A percentile compares a stretch with the other conserved stretches of the same genome.
Conservation (phyloP, 768 basidiomycete species). For the Pulveroboletus sp. region DNA sequence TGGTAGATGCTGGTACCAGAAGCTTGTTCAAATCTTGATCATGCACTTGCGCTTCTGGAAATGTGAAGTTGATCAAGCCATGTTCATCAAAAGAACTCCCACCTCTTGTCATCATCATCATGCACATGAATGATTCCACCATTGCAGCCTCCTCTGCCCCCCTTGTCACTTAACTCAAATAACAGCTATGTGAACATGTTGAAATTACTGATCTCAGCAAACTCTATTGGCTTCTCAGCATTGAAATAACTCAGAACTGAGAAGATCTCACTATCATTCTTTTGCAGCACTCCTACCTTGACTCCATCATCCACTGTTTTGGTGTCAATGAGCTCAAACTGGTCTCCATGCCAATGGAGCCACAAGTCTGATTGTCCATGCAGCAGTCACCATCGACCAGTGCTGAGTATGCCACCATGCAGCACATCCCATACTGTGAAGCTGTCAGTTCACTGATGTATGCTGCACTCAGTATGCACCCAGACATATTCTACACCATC, state of each 20-base stretch:
- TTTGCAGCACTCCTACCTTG: constrained; percentile 25
- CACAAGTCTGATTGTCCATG: constrained; percentile 18
- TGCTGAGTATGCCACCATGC: constrained; percentile 21
- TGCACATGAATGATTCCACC: constrained; percentile 18
- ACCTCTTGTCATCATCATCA: neutral
- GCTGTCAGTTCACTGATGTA: neutral
- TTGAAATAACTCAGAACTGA: neutral
- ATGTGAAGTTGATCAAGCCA: too few relatives aligned
- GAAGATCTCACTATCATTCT: neutral
- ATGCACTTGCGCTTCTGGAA: too few relatives aligned
- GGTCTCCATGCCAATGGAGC: constrained; percentile 32
- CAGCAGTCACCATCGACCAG: constrained; percentile 19
- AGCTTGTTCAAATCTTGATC: too few relatives aligned
- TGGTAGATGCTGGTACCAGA: too few relatives aligned
- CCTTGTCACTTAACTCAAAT: neutral
- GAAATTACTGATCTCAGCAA: too few relatives aligned
- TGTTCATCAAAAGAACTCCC: too few relatives aligned
- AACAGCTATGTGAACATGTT: neutral
- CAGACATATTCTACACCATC: neutral
- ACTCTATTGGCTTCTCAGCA: constrained; percentile 4
- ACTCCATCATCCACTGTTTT: constrained; percentile 28
- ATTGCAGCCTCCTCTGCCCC: constrained; percentile 2
- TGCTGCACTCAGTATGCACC: neutral
- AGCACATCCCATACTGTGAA: constrained; percentile 25
- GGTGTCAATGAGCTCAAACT: constrained; percentile 24